Base-by-base conservation (phyloP, 768 basidiomycete genomes). In the Russula olivacea region DNA sequence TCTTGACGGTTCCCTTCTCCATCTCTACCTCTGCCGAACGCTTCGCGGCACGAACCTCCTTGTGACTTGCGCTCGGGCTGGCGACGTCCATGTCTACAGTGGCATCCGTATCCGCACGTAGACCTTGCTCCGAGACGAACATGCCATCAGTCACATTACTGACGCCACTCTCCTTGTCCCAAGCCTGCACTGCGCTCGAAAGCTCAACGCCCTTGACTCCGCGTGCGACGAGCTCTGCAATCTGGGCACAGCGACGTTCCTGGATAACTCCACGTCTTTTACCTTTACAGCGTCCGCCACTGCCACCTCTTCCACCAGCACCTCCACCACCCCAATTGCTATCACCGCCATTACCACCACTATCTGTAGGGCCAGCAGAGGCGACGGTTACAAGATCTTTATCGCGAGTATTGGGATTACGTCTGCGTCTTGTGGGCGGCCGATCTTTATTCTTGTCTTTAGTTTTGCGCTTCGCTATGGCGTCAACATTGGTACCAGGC, bases 171-270 rank as follows among this genome's bases (percentile, higher is more conserved):
- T 67, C 69, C 63, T 63, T 69, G 60, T 85, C 82, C 79, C 84
- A 89, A 72, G 85, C 81, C 66, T 83, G 77, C 55, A 89, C 79
- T 8, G 86, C 87, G 3, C 72, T 74, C 68, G 83, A 84, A 30
- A 90, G 78, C 59, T 81, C 85, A 25, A 74, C 69, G 1, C 88
- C 88, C 66, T 76, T 83, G 72, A 86, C 85, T 10, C 89, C 88
- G 65, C 83, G 81, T 0, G 81, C 83, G 25, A 89, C 77, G 21
- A 89, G 74, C 50, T 82, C 79, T 6, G 85, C 86, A 43, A 90
- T 89, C 75, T 87, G 87, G 25, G 79, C 81, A 65, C 83, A 83
- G 38, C 88, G 65, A 41, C 77, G 67, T 78, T 80, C 71, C 79
- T 79, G 53, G 83, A 85, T 69, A 83, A 85, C 3, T 72, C 36